Evolutionary conservation across 768 basidiomycete genomes (phyloP).

Genomic region (Podaxis sp.): DNA sequence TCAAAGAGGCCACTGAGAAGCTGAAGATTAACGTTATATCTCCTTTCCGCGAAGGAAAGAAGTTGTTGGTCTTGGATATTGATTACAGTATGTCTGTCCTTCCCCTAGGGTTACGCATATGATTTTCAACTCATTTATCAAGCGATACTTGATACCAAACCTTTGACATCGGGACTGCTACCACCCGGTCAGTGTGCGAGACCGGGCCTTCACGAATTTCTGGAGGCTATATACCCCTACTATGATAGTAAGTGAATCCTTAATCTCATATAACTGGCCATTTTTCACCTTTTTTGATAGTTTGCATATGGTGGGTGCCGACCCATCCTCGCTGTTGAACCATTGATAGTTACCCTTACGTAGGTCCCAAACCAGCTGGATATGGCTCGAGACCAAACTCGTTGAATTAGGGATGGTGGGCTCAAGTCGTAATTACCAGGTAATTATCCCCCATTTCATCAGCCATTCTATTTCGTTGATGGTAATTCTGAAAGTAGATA

Average conservation of each 20-base stretch:
- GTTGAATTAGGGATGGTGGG: conserved; percentile 87
- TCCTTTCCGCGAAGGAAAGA: conserved; percentile 74
- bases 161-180: conserved; percentile 76
- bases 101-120: background rate
- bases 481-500: conserved; percentile 38
- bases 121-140: conserved; percentile 9
- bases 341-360: background rate
- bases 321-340: background rate
- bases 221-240: conserved; percentile 74
- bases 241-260: conserved; percentile 62
- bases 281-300: conserved; percentile 24
- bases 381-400: conserved; percentile 87
- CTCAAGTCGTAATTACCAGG: conserved; percentile 67
- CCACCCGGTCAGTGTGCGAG: conserved; percentile 82
- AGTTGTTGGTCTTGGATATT: conserved; percentile 81
- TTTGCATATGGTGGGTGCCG: conserved; percentile 73
- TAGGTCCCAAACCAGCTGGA: conserved; percentile 86
- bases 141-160: conserved; percentile 87
- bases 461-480: background rate
- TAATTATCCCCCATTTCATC: conserved; percentile 24
- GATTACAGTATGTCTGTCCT: conserved; percentile 68
- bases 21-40: conserved; percentile 71
- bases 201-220: conserved; percentile 81
- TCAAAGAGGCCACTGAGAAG: conserved; percentile 68
- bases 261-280: background rate